Evolutionary conservation across 495 filamentous ascomycete genomes (phyloP).

Genomic region (Thozetella sp.): DNA sequence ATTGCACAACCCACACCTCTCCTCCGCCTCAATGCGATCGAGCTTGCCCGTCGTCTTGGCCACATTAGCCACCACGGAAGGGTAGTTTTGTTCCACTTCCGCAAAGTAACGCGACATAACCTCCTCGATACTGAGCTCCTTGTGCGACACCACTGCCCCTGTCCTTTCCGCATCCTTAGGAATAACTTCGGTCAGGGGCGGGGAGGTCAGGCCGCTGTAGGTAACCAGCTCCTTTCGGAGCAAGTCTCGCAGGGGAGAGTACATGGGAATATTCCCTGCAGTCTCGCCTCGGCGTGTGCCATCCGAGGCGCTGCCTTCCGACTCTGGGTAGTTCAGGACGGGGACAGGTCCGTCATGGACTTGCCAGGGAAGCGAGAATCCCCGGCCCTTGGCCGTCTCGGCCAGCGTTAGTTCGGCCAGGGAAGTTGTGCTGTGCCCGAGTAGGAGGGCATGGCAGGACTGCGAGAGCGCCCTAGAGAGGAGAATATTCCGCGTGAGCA

Average conservation of each 20-base stretch:
- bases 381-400: conserved; percentile 88
- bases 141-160: conserved; percentile 59
- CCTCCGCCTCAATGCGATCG: conserved; percentile 25
- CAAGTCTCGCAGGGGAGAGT: conserved; percentile 67
- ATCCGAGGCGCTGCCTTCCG: neutral
- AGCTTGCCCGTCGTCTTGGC: conserved; percentile 85
- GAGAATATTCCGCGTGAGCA: conserved; percentile 71
- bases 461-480: conserved; percentile 59
- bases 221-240: conserved; percentile 75
- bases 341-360: conserved; percentile 70
- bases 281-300: neutral
- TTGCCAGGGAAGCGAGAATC: conserved; percentile 78
- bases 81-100: conserved; percentile 85
- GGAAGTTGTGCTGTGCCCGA: conserved; percentile 84
- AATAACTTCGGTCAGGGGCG: conserved; percentile 18
- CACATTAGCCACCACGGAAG: conserved; percentile 91
- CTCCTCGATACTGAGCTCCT: conserved; percentile 84
- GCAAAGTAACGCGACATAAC: conserved; percentile 88
- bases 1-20: conserved; percentile 48
- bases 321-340: conserved; percentile 53
- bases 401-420: conserved; percentile 85
- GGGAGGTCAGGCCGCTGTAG: conserved; percentile 55
- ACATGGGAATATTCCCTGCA: conserved; percentile 8
- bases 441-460: conserved; percentile 70
- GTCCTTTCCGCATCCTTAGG: conserved; percentile 13